Evolutionary conservation across 139 green algal genomes (phyloP).

Genomic region (Volvox africanus): DNA sequence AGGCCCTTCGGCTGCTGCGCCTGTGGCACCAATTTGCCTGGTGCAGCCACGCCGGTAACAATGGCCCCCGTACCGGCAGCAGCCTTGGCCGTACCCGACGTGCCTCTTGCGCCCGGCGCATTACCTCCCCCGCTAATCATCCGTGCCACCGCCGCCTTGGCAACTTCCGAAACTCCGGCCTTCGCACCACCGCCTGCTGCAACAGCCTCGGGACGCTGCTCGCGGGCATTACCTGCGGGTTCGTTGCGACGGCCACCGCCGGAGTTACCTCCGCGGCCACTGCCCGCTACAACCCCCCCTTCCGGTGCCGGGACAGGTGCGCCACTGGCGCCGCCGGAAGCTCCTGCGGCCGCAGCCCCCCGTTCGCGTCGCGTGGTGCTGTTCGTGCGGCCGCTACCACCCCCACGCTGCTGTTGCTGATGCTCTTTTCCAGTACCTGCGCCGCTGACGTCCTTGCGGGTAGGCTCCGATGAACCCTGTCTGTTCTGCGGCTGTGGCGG

Average conservation of each 20-base stretch:
- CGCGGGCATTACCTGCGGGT: not conserved
- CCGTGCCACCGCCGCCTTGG: slow-evolving; percentile 30
- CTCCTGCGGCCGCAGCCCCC: not conserved
- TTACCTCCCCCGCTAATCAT: not conserved
- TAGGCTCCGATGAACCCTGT: not conserved
- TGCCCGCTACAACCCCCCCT: not conserved
- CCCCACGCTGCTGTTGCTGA: not conserved
- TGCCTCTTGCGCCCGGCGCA: not conserved
- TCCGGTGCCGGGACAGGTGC: not conserved
- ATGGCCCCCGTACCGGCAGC: not conserved
- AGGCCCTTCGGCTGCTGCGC: not conserved
- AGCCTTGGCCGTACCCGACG: not conserved
- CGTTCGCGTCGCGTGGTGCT: slow-evolving; percentile 3
- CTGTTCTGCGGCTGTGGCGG: not conserved
- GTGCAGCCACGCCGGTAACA: not conserved
- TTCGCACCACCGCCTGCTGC: slow-evolving; percentile 1
- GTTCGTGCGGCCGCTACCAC: too few species aligned
- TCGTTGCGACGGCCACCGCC: not conserved
- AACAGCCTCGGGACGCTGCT: not conserved
- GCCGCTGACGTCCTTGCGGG: not conserved
- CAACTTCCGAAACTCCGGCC: slow-evolving; percentile 5
- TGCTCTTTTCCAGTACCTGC: not conserved
- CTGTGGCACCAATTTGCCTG: not conserved
- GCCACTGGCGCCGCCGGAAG: not conserved
- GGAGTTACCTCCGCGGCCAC: not conserved